A percentile compares a stretch with the other conserved stretches of the same genome.
Conservation (phyloP, 2,329 filamentous ascomycete genomes). For the Cladosporium sp. region DNA sequence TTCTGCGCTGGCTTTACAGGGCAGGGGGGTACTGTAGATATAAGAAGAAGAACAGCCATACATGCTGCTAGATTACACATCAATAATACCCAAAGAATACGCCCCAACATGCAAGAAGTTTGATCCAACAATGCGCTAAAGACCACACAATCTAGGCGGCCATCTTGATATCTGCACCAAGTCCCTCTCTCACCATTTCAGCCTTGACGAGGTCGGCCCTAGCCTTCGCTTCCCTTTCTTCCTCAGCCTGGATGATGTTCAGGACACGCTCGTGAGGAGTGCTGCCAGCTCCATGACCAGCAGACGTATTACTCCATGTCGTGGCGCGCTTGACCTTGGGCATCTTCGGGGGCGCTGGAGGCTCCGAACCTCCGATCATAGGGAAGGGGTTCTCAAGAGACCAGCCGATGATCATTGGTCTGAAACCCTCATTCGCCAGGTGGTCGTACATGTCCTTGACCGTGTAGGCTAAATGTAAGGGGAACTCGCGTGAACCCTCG, state of each 20-base stretch:
- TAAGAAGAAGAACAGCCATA: not conserved
- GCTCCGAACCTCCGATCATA: constrained; percentile 28
- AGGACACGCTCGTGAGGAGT: constrained; percentile 29
- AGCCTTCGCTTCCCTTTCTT: constrained; percentile 26
- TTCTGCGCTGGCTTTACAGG: not conserved
- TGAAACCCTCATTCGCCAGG: constrained; percentile 25
- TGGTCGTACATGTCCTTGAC: constrained; percentile 31
- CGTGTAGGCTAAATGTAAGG: constrained; percentile 22
- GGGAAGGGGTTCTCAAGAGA: constrained; percentile 30
- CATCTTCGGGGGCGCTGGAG: constrained; percentile 20
- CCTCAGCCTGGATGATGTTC: constrained; percentile 28
- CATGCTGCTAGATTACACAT: not conserved
- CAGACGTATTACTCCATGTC: constrained; percentile 22
- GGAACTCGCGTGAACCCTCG: constrained; percentile 27
- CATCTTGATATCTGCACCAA: constrained; percentile 7
- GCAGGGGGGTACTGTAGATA: not conserved
- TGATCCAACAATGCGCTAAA: no score
- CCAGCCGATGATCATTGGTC: constrained; percentile 29
- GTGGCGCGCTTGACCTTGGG: constrained; percentile 20
- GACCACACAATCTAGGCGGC: not conserved
- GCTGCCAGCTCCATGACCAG: constrained; percentile 20
- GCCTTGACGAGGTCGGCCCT: constrained; percentile 11
- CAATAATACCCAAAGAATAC: not conserved
- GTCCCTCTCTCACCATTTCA: constrained; percentile 8
- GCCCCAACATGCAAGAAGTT: not conserved